Conservation (phyloP, 129 eudicot species). For the Flaveria sonorensis region DNA sequence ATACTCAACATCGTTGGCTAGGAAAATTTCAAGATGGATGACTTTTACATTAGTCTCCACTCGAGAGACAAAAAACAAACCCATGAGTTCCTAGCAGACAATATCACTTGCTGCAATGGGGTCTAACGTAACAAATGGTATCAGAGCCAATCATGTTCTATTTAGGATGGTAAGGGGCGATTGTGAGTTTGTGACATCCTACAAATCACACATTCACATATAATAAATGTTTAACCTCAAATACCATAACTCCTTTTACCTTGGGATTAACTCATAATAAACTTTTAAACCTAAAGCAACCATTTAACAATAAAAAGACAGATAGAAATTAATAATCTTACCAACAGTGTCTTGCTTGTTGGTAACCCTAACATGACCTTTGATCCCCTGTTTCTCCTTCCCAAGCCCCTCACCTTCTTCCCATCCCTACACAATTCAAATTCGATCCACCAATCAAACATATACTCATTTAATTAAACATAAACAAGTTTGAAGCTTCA, state of each 20-base stretch:
- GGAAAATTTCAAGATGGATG: neutral
- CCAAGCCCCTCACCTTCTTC: constrained; percentile 99
- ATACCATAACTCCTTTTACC: neutral
- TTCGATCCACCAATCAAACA: constrained; percentile 8
- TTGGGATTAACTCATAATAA: neutral
- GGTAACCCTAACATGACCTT: constrained; percentile 90
- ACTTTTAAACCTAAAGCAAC: neutral
- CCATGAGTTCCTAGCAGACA: neutral
- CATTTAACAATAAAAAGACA: constrained; percentile 12
- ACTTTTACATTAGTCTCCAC: neutral
- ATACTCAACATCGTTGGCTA: neutral
- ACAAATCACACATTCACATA: neutral
- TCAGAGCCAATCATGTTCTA: neutral
- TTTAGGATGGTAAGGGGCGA: neutral
- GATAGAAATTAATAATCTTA: neutral
- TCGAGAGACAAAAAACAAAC: neutral
- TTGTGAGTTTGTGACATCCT: neutral
- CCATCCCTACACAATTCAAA: constrained; percentile 66
- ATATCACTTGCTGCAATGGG: neutral
- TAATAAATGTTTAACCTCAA: neutral
- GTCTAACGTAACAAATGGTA: neutral
- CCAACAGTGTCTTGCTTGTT: constrained; percentile 94
- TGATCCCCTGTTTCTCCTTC: constrained; percentile 93
- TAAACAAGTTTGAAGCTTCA: neutral
- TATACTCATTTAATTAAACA: neutral